phyloP scores from a whole-genome alignment of 108 stramenopile species.

The Skeletonema costatum region DNA sequence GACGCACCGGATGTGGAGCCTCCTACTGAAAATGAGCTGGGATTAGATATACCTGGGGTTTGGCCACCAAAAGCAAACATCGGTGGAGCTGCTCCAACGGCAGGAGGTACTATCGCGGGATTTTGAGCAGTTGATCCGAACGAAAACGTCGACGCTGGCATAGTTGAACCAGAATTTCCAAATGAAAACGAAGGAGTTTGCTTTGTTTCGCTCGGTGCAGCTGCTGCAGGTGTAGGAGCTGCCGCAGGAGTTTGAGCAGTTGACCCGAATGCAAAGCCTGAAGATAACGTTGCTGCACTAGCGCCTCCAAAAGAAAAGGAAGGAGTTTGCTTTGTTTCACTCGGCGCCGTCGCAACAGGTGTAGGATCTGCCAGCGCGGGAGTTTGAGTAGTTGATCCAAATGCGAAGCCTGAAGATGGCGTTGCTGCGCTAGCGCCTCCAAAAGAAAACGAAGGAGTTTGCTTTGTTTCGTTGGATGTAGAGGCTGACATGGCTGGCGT shows the following conservation, averaged over 20 bases:
- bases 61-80: neutral
- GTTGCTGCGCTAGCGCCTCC: neutral
- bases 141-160: neutral
- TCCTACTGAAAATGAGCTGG: neutral
- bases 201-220: neutral
- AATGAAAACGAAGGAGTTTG: neutral
- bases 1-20: neutral
- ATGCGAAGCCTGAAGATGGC: neutral
- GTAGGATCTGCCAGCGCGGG: neutral
- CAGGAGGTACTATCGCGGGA: neutral
- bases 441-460: neutral
- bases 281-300: neutral
- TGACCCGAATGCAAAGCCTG: neutral
- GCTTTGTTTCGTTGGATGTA: neutral
- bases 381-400: neutral
- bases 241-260: neutral
- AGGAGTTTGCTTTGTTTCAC: neutral
- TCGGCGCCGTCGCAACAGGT: neutral
- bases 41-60: neutral
- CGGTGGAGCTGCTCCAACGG: neutral
- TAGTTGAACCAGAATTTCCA: neutral
- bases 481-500: slow-evolving; percentile 2
- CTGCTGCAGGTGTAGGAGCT: neutral
- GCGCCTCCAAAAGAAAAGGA: neutral
- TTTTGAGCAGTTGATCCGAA: neutral